Evolutionary conservation across 148 eudicot genomes (phyloP).

Genomic region (Persicaria tinctoria): DNA sequence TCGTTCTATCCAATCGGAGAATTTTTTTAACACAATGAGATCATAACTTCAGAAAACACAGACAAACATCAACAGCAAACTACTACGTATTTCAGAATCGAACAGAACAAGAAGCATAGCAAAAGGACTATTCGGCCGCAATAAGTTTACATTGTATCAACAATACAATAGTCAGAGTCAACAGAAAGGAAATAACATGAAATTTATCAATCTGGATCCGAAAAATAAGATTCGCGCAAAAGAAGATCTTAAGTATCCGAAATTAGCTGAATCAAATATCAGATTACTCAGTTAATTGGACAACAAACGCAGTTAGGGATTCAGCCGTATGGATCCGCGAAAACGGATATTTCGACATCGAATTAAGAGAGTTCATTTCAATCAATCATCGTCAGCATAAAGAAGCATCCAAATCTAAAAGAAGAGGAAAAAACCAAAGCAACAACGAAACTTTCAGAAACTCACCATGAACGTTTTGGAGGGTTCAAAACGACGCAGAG

Average conservation of each 20-base stretch:
- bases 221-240: background rate
- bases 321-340: background rate
- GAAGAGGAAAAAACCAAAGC: background rate
- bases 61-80: background rate
- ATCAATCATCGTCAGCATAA: background rate
- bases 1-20: background rate
- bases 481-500: background rate
- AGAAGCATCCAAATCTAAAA: background rate
- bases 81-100: background rate
- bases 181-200: background rate
- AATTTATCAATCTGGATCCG: background rate
- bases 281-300: background rate
- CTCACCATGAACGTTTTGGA: background rate
- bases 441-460: background rate
- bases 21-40: background rate
- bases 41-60: background rate
- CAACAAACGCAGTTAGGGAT: slow-evolving; percentile 2
- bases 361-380: background rate
- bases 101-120: background rate
- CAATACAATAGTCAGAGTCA: background rate
- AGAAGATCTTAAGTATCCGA: background rate
- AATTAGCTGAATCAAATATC: background rate
- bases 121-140: background rate
- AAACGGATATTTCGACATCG: background rate
- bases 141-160: background rate